These are phyloP conservation scores for Aspergillus luchuensis DNA, from an alignment of 2,329 filamentous ascomycete genomes.

Conservation along the genomic window DNA sequence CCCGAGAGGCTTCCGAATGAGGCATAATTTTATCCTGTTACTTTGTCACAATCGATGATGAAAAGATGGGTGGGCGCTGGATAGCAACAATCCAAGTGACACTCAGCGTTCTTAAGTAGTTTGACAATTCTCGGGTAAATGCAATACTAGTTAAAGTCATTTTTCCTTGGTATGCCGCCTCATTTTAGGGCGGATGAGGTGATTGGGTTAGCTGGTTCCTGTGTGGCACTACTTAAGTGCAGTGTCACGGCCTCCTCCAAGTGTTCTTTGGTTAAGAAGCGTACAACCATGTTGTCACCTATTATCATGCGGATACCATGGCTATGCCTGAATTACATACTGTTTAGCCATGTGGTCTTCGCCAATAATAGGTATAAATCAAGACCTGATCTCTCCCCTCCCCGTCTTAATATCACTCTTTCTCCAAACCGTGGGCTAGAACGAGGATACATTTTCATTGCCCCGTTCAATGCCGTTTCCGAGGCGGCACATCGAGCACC, in stretches of 20 bases:
- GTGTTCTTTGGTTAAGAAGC: background rate
- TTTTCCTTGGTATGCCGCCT: background rate
- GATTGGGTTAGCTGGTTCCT: background rate
- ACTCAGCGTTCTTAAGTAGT: background rate
- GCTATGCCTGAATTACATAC: background rate
- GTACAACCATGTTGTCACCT: background rate
- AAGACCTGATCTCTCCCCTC: conserved; percentile 8
- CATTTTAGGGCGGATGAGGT: background rate
- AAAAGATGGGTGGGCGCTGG: too few relatives aligned
- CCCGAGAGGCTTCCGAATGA: background rate
- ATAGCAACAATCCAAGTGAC: background rate
- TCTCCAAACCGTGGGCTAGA: conserved; percentile 26
- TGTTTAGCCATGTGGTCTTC: background rate
- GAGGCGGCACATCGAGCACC: conserved; percentile 31
- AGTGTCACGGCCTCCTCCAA: too few relatives aligned
- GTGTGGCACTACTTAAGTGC: background rate
- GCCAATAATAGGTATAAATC: conserved; percentile 1
- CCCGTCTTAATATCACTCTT: conserved; percentile 30
- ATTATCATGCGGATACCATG: background rate
- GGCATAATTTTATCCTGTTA: background rate
- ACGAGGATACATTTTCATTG: conserved; percentile 34
- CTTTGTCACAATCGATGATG: background rate
- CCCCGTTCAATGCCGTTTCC: conserved; percentile 25
- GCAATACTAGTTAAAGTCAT: too few relatives aligned
- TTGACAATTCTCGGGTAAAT: background rate